Evolutionary conservation across 768 basidiomycete genomes (phyloP).

Genomic region (Tulasnella sp.): DNA sequence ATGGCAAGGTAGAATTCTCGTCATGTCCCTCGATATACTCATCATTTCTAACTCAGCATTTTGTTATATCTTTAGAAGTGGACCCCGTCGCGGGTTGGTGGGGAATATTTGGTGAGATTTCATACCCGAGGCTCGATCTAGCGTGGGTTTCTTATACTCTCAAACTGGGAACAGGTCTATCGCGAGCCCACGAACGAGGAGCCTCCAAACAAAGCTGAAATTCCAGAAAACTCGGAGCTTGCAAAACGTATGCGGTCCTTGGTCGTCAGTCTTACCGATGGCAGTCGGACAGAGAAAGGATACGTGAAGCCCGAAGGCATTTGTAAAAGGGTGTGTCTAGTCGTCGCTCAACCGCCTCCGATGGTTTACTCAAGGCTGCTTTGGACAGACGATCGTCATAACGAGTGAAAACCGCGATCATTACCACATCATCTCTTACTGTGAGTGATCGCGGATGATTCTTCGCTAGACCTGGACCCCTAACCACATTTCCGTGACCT

Average conservation of each 20-base stretch:
- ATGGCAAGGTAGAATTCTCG: background rate
- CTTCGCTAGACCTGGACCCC: background rate
- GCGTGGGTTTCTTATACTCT: background rate
- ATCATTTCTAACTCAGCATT: background rate
- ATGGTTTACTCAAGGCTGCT: background rate
- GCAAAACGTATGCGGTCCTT: background rate
- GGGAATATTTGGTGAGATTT: background rate
- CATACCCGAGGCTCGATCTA: background rate
- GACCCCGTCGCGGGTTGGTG: background rate
- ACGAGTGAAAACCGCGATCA: background rate
- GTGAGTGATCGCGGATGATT: background rate
- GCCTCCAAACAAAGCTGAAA: background rate
- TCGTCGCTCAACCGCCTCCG: background rate
- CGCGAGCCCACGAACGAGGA: background rate
- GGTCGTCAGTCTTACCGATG: conserved; percentile 1
- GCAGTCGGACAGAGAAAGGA: background rate
- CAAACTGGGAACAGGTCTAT: background rate
- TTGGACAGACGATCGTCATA: background rate
- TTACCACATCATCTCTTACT: background rate
- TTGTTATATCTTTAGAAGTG: background rate
- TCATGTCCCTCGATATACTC: background rate
- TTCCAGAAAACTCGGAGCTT: background rate
- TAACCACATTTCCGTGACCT: background rate
- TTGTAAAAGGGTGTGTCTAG: background rate
- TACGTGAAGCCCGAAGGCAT: background rate